phyloP scores from a whole-genome alignment of 2,329 filamentous ascomycete species.

The Leptographium flavum region DNA sequence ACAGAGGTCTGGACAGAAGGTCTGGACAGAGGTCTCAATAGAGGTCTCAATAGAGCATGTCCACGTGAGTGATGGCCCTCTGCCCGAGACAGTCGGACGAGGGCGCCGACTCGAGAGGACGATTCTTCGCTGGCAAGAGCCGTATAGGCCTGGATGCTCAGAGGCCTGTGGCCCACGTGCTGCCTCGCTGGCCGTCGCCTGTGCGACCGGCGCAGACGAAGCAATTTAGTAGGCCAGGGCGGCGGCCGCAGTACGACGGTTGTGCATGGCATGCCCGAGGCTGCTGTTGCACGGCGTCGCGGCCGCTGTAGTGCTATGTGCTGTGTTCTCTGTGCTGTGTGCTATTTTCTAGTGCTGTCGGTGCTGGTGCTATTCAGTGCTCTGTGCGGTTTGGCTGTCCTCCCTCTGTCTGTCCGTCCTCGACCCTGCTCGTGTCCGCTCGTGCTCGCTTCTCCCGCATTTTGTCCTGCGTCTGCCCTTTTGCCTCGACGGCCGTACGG shows the following conservation, averaged over 20 bases:
- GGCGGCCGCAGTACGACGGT: neutral
- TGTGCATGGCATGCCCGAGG: neutral
- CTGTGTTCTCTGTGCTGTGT: too few relatives aligned
- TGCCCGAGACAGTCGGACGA: neutral
- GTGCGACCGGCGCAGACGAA: neutral
- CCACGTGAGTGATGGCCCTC: neutral
- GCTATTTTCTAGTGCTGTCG: too few relatives aligned
- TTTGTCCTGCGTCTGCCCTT: neutral
- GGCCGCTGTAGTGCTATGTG: too few relatives aligned
- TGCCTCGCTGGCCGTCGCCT: too few relatives aligned
- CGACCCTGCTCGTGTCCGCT: neutral
- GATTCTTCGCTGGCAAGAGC: too few relatives aligned
- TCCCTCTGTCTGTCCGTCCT: too few relatives aligned
- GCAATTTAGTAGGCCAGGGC: neutral
- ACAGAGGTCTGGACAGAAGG: too few relatives aligned
- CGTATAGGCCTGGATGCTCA: too few relatives aligned
- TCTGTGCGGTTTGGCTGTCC: too few relatives aligned
- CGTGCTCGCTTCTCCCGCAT: neutral
- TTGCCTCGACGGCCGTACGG: neutral
- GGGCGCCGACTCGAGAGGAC: neutral
- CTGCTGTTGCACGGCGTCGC: neutral
- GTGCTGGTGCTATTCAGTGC: too few relatives aligned
- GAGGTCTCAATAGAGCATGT: neutral
- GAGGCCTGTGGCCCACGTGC: too few relatives aligned
- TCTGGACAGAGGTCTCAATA: neutral